Base-by-base conservation (phyloP, 148 eudicot genomes). In the Vaccinium macrocarpon region DNA sequence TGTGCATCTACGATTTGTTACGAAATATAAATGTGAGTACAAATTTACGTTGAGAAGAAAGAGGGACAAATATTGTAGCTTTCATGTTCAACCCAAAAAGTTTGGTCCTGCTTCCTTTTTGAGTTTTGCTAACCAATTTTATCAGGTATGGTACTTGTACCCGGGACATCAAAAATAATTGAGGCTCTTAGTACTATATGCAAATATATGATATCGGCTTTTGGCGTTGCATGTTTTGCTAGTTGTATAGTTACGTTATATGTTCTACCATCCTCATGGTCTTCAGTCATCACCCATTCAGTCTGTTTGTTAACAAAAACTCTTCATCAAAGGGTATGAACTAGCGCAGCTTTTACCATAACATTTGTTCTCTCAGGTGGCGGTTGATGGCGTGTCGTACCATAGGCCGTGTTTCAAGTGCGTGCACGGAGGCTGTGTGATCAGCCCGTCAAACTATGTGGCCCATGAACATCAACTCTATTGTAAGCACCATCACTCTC, bases 351-450 rank as follows among this genome's bases (percentile, higher is more conserved):
- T 42, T 5, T 42, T 42, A 27, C 15, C 46, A 18, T 57, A 56
- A 2, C 8, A 23, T 2, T 32, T 50, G 27, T 75, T 83, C 25
- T 85, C 76, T 77, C 81, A 94, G 98, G 98, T 96, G 80, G 91
- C 92, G 0, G 98, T 93, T 76, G 96, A 96, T 86, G 96, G 95
- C 52, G 85, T 75, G 75, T 82, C 91, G 62, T 96, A 96, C 85
- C 98, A 96, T 80, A 94, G 88, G 88, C 74, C 88, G 19, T 96
- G 98, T 85, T 96, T 96, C 90, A 91, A 89, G 86, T 96, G 98
- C 88, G 84, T 88, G 52, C 94, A 90, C 25, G 98, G 98, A 27
- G 96, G 98, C 1, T 96, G 98, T 46, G 88, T 91, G 83, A 91
- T 96, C 46, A 94, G 96, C 86, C 95, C 98, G 48, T 96, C 98